A percentile compares a stretch with the other conserved stretches of the same genome.
These are phyloP conservation scores for Gossypioides kirkii DNA, from an alignment of 345 rosid species.

Conservation along the genomic window DNA sequence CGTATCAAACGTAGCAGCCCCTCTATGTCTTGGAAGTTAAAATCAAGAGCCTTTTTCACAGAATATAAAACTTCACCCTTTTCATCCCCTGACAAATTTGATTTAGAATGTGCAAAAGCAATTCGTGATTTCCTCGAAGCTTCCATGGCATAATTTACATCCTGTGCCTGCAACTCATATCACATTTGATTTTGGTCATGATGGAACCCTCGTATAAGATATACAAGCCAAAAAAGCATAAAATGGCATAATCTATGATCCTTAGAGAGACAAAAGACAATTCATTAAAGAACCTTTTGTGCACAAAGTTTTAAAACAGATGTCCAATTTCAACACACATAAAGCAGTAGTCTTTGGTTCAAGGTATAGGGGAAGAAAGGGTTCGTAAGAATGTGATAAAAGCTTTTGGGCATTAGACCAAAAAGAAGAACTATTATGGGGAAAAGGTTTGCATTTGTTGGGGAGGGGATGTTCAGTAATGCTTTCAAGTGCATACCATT, in stretches of 20 bases:
- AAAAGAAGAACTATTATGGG: background rate
- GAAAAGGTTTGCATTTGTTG: background rate
- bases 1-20: constrained; percentile 69
- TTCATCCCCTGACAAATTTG: constrained; percentile 45
- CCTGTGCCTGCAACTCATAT: constrained; percentile 56
- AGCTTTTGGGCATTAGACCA: background rate
- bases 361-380: background rate
- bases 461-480: background rate
- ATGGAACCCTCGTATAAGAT: background rate
- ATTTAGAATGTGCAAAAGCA: constrained; percentile 60
- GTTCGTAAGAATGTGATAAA: background rate
- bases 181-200: constrained; percentile 9
- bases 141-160: constrained; percentile 82
- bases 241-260: background rate
- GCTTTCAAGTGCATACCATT: background rate
- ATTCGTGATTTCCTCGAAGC: constrained; percentile 80
- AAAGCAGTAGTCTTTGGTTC: no score
- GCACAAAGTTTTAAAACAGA: background rate
- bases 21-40: constrained; percentile 84
- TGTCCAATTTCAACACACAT: no score
- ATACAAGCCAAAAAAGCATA: background rate
- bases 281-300: background rate
- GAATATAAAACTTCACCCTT: constrained; percentile 52
- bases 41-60: constrained; percentile 84
- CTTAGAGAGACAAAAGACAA: background rate